These are phyloP conservation scores for Cardamine resedifolia DNA, from an alignment of 345 rosid species.

Conservation along the genomic window DNA sequence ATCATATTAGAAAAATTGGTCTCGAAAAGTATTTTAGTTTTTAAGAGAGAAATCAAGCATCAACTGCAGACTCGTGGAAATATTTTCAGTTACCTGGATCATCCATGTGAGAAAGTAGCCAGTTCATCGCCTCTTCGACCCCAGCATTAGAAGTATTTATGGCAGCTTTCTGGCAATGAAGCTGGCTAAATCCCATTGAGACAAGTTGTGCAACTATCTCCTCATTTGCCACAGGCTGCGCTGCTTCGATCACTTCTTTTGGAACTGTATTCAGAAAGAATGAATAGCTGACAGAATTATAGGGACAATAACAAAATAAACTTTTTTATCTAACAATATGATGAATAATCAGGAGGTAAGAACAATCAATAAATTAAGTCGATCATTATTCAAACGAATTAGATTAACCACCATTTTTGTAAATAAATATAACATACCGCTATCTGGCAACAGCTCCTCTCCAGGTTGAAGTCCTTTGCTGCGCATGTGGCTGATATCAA, in stretches of 20 bases:
- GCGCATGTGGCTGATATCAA: slow-evolving; percentile 93
- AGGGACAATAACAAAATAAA: background rate
- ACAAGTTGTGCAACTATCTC: slow-evolving; percentile 87
- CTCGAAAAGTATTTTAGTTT: background rate
- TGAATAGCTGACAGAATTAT: background rate
- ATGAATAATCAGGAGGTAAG: background rate
- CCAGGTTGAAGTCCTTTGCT: slow-evolving; percentile 95
- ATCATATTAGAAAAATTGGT: background rate
- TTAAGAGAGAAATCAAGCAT: slow-evolving; percentile 1
- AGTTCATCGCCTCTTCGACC: slow-evolving; percentile 96
- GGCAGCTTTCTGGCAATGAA: slow-evolving; percentile 95
- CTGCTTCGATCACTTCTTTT: slow-evolving; percentile 53
- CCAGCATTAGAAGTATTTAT: slow-evolving; percentile 81
- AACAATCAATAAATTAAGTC: background rate
- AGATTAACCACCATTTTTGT: slow-evolving; percentile 11
- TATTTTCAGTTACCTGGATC: slow-evolving; percentile 67
- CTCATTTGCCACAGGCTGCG: slow-evolving; percentile 62
- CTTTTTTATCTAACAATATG: background rate
- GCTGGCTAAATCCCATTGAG: slow-evolving; percentile 86
- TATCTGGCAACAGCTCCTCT: slow-evolving; percentile 87
- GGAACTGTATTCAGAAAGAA: slow-evolving; percentile 45
- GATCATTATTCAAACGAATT: background rate
- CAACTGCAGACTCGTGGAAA: background rate
- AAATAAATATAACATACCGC: slow-evolving; percentile 43
- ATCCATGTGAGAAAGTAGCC: slow-evolving; percentile 93